A percentile compares a stretch with the other conserved stretches of the same genome.
These are phyloP conservation scores for Claviceps sp. DNA, from an alignment of 2,329 filamentous ascomycete species.

Conservation along the genomic window DNA sequence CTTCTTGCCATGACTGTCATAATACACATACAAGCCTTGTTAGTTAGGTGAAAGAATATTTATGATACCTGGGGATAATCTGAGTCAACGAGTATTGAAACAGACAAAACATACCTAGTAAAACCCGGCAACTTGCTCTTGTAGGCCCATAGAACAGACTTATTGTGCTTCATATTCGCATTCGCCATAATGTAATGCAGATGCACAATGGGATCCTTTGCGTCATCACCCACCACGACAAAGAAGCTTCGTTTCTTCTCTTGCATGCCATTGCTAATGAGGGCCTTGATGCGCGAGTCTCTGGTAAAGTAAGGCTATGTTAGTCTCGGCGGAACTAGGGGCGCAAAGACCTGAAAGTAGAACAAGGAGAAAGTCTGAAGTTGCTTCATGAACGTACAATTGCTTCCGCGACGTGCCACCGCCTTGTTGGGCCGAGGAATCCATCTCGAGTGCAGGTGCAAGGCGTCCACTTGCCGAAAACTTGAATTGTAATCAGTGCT, in stretches of 20 bases:
- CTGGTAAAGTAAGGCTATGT: constrained; percentile 26
- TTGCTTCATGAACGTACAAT: constrained; percentile 26
- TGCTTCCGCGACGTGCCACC: constrained; percentile 47
- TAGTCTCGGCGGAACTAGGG: background rate
- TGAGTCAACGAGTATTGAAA: background rate
- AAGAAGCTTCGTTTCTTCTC: constrained; percentile 99
- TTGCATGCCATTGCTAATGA: constrained; percentile 82
- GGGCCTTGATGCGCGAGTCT: constrained; percentile 78
- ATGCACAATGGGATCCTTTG: constrained; percentile 95
- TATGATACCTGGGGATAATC: background rate
- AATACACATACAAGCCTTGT: background rate
- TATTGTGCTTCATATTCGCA: constrained; percentile 76
- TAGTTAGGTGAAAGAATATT: background rate
- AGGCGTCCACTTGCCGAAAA: constrained; percentile 7
- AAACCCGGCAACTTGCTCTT: constrained; percentile 95
- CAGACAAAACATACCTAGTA: constrained; percentile 41
- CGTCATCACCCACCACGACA: constrained; percentile 79
- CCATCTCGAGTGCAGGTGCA: constrained; percentile 4
- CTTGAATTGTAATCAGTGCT: background rate
- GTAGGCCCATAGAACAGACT: constrained; percentile 95
- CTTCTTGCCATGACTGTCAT: constrained; percentile 77
- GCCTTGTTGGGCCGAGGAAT: constrained; percentile 4
- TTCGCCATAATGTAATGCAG: constrained; percentile 84
- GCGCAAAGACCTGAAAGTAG: background rate
- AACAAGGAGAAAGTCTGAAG: background rate